Evolutionary conservation across 345 rosid genomes (phyloP).

Genomic region (Crucihimalaya himalaica): DNA sequence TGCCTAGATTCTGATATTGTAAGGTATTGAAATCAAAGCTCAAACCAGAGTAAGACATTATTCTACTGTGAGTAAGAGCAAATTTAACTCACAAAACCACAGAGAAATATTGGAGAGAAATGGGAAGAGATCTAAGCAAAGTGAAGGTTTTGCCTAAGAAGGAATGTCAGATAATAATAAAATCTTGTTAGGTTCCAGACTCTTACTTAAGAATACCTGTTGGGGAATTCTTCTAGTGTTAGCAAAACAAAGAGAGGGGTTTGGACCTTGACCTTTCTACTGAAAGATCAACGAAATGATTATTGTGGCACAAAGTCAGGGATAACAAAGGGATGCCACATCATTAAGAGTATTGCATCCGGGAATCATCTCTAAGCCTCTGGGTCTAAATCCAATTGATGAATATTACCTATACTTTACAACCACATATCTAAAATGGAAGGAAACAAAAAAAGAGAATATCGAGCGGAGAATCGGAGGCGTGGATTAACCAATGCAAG

Average conservation of each 20-base stretch:
- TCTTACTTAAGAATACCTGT: constrained; percentile 6
- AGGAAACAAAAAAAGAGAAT: not conserved
- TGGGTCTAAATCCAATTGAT: constrained; percentile 5
- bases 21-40: constrained; percentile 10
- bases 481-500: constrained; percentile 21
- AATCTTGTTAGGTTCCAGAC: constrained; percentile 5
- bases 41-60: constrained; percentile 18
- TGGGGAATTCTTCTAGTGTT: constrained; percentile 15
- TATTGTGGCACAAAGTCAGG: not conserved
- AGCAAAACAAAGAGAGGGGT: constrained; percentile 8
- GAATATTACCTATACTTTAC: constrained; percentile 25
- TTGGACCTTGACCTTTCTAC: constrained; percentile 20
- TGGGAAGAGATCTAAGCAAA: constrained; percentile 26
- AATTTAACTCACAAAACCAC: not conserved
- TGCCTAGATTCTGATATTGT: constrained; percentile 14
- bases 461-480: constrained; percentile 1
- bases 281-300: constrained; percentile 29
- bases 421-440: not conserved
- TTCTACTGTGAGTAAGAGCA: not conserved
- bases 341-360: not conserved
- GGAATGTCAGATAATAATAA: constrained; percentile 9
- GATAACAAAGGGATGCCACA: constrained; percentile 26
- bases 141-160: constrained; percentile 13
- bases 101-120: not conserved
- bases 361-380: constrained; percentile 21